Evolutionary conservation across 768 basidiomycete genomes (phyloP), one percentile per base, ranked within the genome.

Genomic region (Amanita jacksonii): DNA sequence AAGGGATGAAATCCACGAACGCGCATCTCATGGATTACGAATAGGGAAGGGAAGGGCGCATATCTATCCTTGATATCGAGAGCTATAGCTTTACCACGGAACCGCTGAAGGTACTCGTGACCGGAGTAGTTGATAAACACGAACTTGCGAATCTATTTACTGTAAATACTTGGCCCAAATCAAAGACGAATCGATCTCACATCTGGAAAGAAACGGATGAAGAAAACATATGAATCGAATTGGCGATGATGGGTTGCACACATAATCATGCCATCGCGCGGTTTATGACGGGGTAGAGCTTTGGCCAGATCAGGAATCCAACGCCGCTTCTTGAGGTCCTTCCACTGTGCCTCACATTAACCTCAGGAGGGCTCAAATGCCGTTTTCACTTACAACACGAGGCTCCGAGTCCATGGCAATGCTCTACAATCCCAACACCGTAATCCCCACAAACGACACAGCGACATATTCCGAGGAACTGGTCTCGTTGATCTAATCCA

Each of bases 11-110:
- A 54, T 18, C 54, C 63, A 32, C 59, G 62, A 39, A 62, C 61
- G 12, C 63, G 61, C 58, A 62, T 60, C 49, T 67, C 62, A 35
- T 64, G 64, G 41, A 61, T 51, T 33, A 62, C 55, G 50, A 66
- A 62, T 15, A 62, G 43, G 36, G 57, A 48, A 30, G 61, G 58
- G 50, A 64, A 62, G 0, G 62, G 62, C 27, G 27, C 27, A 28
- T 28, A 28, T 28, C 27, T 28, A 28, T 28, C 27, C 27, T 28
- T 0, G 38, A 41, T 43, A 32, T 66, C 59, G 32, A 67, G 54
- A 34, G 55, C 61, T 20, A 62, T 49, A 20, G 58, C 62, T 52
- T 63, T 65, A 16, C 60, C 59, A 36, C 65, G 64, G 38, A 49
- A 57, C 37, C 43, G 36, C 42, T 43, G 47, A 51, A 56, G 48